These are phyloP conservation scores for Starmera stellimalicola DNA, from an alignment of 1,139 yeast species.

Conservation along the genomic window DNA sequence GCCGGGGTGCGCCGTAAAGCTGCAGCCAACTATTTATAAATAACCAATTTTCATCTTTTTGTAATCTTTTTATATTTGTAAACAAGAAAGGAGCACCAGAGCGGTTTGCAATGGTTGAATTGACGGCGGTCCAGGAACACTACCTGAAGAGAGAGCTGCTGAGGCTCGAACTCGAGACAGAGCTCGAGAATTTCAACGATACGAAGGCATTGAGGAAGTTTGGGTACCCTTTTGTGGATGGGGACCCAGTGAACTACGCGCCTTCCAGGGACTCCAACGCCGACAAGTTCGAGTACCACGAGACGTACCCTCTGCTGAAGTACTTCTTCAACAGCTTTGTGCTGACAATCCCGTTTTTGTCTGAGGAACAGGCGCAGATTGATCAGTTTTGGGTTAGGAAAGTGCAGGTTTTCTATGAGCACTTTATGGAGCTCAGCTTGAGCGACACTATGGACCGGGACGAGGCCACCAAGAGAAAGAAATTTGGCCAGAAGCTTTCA, in stretches of 20 bases:
- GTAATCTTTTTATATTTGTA: no score
- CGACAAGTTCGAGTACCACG: slow-evolving; percentile 6
- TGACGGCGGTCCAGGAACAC: slow-evolving; percentile 73
- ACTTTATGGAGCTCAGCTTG: slow-evolving; percentile 61
- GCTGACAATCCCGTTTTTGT: slow-evolving; percentile 65
- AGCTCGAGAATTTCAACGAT: slow-evolving; percentile 48
- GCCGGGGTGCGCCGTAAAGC: no score
- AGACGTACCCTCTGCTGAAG: slow-evolving; percentile 54
- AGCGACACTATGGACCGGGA: slow-evolving; percentile 66
- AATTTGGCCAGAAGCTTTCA: slow-evolving; percentile 49
- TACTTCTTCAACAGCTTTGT: slow-evolving; percentile 57
- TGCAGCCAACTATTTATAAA: no score
- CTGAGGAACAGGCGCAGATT: slow-evolving; percentile 36
- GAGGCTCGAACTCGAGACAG: slow-evolving; percentile 49
- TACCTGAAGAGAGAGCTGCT: slow-evolving; percentile 75
- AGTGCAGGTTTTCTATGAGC: slow-evolving; percentile 72
- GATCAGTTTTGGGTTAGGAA: slow-evolving; percentile 65
- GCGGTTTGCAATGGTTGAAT: no score
- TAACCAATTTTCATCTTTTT: no score
- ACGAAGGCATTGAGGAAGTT: slow-evolving; percentile 52
- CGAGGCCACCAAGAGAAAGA: slow-evolving; percentile 61
- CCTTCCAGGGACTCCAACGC: slow-evolving; percentile 1
- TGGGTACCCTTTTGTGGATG: slow-evolving; percentile 60
- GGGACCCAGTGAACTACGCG: slow-evolving; percentile 19
- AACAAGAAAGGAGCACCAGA: no score